Evolutionary conservation across 78 protist species (phyloP).

Genomic region (Salpingoeca rosetta): DNA sequence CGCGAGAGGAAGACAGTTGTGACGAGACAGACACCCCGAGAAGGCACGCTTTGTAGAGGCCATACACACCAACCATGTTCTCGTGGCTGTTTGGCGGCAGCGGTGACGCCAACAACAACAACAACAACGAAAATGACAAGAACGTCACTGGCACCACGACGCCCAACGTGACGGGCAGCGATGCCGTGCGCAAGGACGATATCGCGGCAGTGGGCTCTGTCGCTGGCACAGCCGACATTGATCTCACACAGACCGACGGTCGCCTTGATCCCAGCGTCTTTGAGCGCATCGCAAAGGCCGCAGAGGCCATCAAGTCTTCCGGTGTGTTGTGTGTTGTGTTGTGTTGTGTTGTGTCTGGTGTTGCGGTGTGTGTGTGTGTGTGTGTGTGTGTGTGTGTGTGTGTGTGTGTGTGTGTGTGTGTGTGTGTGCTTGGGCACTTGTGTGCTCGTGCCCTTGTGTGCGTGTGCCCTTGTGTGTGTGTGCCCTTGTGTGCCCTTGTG

Average conservation of each 20-base stretch:
- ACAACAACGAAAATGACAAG: too few species aligned
- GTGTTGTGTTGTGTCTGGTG: too few species aligned
- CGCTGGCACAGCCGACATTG: too few species aligned
- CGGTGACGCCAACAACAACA: too few species aligned
- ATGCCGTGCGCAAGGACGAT: neutral
- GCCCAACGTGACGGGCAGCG: neutral
- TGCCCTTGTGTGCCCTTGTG: neutral
- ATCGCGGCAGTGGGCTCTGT: neutral
- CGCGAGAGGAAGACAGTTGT: too few species aligned
- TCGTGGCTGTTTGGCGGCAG: neutral
- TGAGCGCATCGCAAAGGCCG: neutral
- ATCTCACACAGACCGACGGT: too few species aligned
- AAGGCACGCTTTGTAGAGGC: neutral
- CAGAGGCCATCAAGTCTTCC: neutral
- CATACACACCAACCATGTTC: neutral
- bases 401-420: too few species aligned
- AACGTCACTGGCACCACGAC: neutral
- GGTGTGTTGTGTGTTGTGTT: too few species aligned
- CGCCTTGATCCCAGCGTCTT: too few species aligned
- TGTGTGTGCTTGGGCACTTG: neutral
- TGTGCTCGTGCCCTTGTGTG: neutral
- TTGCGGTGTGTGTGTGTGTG: too few species aligned
- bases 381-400: too few species aligned
- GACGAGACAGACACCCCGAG: too few species aligned
- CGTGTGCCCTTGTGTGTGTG: neutral